phyloP scores from a whole-genome alignment of 805 yeast genomes.

The Spencermartinsiella europaea region DNA sequence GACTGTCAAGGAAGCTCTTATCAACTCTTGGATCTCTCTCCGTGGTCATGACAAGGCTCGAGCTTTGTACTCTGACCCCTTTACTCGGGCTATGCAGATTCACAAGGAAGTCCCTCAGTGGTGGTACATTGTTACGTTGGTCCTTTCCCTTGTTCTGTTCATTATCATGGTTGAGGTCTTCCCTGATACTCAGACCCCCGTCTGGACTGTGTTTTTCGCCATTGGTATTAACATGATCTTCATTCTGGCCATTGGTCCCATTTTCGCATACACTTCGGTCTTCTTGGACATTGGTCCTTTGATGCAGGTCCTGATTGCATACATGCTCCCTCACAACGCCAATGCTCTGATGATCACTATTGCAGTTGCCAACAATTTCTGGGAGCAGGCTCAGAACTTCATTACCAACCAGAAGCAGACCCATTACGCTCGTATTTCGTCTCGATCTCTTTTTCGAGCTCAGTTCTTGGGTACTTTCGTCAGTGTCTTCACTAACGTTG shows the following conservation, averaged over 20 bases:
- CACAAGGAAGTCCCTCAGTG: conserved; percentile 70
- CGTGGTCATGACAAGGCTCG: conserved; percentile 1
- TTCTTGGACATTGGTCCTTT: conserved; percentile 56
- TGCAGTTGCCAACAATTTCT: conserved; percentile 56
- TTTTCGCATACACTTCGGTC: conserved; percentile 57
- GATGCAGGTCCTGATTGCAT: conserved; percentile 60
- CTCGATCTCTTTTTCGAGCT: conserved; percentile 49
- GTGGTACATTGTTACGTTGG: conserved; percentile 55
- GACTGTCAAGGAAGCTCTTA: conserved; percentile 19
- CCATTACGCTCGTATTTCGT: conserved; percentile 56
- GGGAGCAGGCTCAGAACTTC: conserved; percentile 53
- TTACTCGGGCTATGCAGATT: conserved; percentile 15
- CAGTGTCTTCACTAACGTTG: conserved; percentile 21
- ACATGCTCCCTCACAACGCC: conserved; percentile 57
- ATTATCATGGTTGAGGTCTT: conserved; percentile 19
- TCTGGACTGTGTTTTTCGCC: conserved; percentile 57
- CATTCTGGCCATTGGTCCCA: conserved; percentile 56
- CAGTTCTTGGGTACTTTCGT: conserved; percentile 31
- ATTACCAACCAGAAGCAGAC: conserved; percentile 54
- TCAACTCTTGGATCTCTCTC: conserved; percentile 12
- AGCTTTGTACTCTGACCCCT: conserved; percentile 15
- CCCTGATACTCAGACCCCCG: conserved; percentile 24
- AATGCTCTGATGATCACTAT: conserved; percentile 58
- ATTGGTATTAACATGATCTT: conserved; percentile 51
- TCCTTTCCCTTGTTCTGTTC: conserved; percentile 34